Percentiles rank a stretch among this genome's conserved stretches.
These are phyloP conservation scores for Aspergillus panamensis DNA, from an alignment of 495 filamentous ascomycete genomes.

Conservation along the genomic window DNA sequence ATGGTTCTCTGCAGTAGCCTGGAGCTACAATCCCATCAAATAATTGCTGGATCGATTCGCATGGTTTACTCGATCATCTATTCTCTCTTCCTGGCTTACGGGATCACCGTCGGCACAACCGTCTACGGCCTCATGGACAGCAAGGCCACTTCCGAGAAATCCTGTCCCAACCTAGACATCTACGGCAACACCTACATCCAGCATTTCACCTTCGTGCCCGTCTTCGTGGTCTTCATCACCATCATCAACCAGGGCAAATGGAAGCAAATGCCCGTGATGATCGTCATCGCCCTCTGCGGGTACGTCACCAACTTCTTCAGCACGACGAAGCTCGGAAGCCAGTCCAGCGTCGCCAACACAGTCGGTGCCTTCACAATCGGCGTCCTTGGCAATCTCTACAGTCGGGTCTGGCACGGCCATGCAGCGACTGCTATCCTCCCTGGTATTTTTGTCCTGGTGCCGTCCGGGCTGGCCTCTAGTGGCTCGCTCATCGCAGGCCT, in stretches of 20 bases:
- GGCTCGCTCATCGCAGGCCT: conserved; percentile 78
- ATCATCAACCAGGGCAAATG: conserved; percentile 88
- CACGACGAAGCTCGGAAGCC: conserved; percentile 62
- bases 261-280: conserved; percentile 85
- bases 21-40: conserved; percentile 81
- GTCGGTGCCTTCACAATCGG: conserved; percentile 86
- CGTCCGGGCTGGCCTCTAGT: conserved; percentile 78
- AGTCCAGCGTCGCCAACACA: conserved; percentile 79
- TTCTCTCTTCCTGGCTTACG: conserved; percentile 89
- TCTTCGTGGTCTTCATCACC: conserved; percentile 76
- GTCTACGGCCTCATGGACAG: conserved; percentile 80
- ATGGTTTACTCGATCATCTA: conserved; percentile 97
- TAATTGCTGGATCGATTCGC: conserved; percentile 87
- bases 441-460: conserved; percentile 92
- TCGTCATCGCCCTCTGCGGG: conserved; percentile 74
- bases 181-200: conserved; percentile 39
- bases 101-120: conserved; percentile 88
- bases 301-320: conserved; percentile 84
- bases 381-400: conserved; percentile 82
- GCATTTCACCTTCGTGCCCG: conserved; percentile 62
- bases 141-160: conserved; percentile 66
- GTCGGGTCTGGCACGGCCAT: conserved; percentile 73
- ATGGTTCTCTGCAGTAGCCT: conserved; percentile 77
- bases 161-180: conserved; percentile 57
- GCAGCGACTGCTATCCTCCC: conserved; percentile 88